Conservation (phyloP, 2,329 filamentous ascomycete genomes). For the Myotisia sp. region DNA sequence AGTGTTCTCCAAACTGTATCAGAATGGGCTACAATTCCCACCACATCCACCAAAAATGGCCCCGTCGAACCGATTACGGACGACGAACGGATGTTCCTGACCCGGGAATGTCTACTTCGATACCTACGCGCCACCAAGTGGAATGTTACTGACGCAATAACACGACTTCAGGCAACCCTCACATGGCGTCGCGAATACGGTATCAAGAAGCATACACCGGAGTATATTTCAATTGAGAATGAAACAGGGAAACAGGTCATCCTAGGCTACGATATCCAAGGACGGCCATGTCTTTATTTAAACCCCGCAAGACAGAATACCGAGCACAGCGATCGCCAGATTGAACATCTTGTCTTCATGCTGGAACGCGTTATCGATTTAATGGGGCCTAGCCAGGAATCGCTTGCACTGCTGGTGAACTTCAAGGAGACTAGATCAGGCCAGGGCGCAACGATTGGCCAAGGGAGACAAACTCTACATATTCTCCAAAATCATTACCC, state of each 20-base stretch:
- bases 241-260: slow-evolving; percentile 92
- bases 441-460: slow-evolving; percentile 60
- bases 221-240: slow-evolving; percentile 86
- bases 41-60: slow-evolving; percentile 45
- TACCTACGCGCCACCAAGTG: slow-evolving; percentile 93
- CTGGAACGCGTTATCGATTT: slow-evolving; percentile 77
- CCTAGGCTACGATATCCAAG: slow-evolving; percentile 72
- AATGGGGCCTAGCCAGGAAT: slow-evolving; percentile 77
- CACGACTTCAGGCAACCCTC: slow-evolving; percentile 66
- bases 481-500: slow-evolving; percentile 95
- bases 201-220: slow-evolving; percentile 55
- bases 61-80: slow-evolving; percentile 55
- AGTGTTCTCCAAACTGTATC: slow-evolving; percentile 56
- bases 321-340: slow-evolving; percentile 66
- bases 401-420: slow-evolving; percentile 73
- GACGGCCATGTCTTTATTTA: slow-evolving; percentile 79
- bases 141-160: slow-evolving; percentile 58
- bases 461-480: slow-evolving; percentile 68
- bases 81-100: slow-evolving; percentile 75
- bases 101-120: slow-evolving; percentile 77
- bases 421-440: slow-evolving; percentile 68
- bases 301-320: slow-evolving; percentile 88
- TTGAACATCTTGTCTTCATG: slow-evolving; percentile 94
- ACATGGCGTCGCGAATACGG: slow-evolving; percentile 87
- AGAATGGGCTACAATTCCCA: slow-evolving; percentile 56